Evolutionary conservation across 305 asterid species (phyloP).

Genomic region (Fraxinus sp.): DNA sequence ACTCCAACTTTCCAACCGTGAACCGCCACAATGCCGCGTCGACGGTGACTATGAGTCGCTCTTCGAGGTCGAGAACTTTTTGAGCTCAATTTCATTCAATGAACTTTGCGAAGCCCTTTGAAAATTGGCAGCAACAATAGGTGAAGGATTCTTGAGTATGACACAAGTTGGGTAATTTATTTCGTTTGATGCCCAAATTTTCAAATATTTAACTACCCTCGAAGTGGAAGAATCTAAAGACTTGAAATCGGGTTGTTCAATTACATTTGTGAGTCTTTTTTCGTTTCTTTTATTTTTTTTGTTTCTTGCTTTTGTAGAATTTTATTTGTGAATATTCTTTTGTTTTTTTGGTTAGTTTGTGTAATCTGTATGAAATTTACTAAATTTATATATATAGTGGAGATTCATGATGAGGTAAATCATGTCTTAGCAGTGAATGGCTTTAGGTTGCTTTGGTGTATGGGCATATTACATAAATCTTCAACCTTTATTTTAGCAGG

Average conservation of each 20-base stretch:
- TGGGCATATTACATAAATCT: background rate
- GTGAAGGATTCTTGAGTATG: too few relatives aligned
- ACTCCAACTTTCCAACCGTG: too few relatives aligned
- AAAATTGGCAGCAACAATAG: too few relatives aligned
- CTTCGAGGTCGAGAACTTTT: too few relatives aligned
- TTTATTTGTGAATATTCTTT: background rate
- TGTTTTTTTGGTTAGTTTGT: background rate
- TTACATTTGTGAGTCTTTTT: slow-evolving; percentile 17
- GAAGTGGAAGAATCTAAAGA: slow-evolving; percentile 23
- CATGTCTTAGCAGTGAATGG: background rate
- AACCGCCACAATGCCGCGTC: too few relatives aligned
- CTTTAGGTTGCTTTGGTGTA: background rate
- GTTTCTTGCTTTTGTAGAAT: background rate
- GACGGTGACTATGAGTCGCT: too few relatives aligned
- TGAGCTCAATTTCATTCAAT: too few relatives aligned
- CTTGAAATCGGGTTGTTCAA: slow-evolving; percentile 11
- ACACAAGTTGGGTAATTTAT: background rate
- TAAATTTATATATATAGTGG: background rate
- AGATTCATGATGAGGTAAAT: slow-evolving; percentile 23
- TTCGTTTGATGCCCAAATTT: slow-evolving; percentile 8
- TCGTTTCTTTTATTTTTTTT: too few relatives aligned
- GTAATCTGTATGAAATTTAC: background rate
- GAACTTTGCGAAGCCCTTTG: too few relatives aligned
- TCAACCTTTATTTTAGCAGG: slow-evolving; percentile 1
- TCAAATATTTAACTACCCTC: slow-evolving; percentile 18